These are phyloP conservation scores for Pyrenochaeta sp. DNA, from an alignment of 2,329 filamentous ascomycete species.

Conservation along the genomic window DNA sequence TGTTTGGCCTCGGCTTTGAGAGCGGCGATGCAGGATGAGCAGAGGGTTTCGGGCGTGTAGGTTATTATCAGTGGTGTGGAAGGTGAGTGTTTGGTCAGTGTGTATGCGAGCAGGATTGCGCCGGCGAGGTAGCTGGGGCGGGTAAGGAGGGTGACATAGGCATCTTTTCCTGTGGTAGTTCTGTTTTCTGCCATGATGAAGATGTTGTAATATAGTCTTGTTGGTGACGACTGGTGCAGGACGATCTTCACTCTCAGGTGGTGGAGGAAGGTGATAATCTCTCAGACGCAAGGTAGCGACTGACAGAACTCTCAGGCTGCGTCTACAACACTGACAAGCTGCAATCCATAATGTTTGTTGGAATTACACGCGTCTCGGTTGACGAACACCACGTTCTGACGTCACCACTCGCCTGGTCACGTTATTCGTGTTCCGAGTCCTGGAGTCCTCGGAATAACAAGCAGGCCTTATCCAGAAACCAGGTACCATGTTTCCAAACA, in stretches of 20 bases:
- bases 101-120: slow-evolving; percentile 59
- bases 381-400: slow-evolving; percentile 16
- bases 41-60: slow-evolving; percentile 55
- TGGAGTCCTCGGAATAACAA: slow-evolving; percentile 10
- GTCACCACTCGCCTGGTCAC: slow-evolving; percentile 29
- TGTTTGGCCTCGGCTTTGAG: slow-evolving; percentile 52
- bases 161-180: slow-evolving; percentile 24
- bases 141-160: slow-evolving; percentile 61
- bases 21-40: slow-evolving; percentile 48
- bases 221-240: too few relatives aligned
- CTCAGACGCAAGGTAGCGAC: too few relatives aligned
- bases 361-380: not conserved
- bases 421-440: slow-evolving; percentile 12
- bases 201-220: too few relatives aligned
- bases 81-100: slow-evolving; percentile 55
- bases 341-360: not conserved
- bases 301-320: too few relatives aligned
- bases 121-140: slow-evolving; percentile 61
- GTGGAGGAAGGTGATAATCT: too few relatives aligned
- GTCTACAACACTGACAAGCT: not conserved
- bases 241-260: too few relatives aligned
- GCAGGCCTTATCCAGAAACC: too few relatives aligned
- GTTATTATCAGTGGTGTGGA: slow-evolving; percentile 59
- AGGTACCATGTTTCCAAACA: too few relatives aligned
- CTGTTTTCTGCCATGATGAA: slow-evolving; percentile 15